Conservation (phyloP, 2,329 filamentous ascomycete genomes). For the Cytospora piceae region DNA sequence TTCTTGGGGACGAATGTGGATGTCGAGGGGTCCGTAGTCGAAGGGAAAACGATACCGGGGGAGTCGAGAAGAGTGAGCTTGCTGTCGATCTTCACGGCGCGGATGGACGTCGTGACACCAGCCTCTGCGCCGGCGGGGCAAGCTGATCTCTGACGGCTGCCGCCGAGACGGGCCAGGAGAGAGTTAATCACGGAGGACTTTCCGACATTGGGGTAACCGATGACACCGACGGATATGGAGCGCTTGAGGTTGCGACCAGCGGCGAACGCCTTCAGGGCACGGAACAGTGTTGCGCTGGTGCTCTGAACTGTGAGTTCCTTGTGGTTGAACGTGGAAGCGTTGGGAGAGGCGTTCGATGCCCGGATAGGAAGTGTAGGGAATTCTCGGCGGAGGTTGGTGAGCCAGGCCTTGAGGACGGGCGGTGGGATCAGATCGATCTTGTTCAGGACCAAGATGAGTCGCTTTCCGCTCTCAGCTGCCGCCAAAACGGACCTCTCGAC, state of each 20-base stretch:
- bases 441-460: conserved; percentile 89
- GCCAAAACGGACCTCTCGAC: conserved; percentile 91
- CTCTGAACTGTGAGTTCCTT: conserved; percentile 84
- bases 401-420: conserved; percentile 81
- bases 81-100: conserved; percentile 91
- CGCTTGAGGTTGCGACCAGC: conserved; percentile 84
- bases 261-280: conserved; percentile 86
- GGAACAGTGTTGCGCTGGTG: conserved; percentile 84
- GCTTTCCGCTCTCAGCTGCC: conserved; percentile 80
- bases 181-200: conserved; percentile 98
- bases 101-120: conserved; percentile 85
- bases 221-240: conserved; percentile 87
- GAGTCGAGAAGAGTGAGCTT: conserved; percentile 93
- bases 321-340: conserved; percentile 91
- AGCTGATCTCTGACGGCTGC: conserved; percentile 63
- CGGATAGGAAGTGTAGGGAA: conserved; percentile 91
- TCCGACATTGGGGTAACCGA: conserved; percentile 94
- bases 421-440: conserved; percentile 92
- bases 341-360: conserved; percentile 79
- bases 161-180: conserved; percentile 75
- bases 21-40: conserved; percentile 49
- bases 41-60: conserved; percentile 92
- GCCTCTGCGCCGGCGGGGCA: conserved; percentile 91
- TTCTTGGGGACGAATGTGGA: conserved; percentile 58
- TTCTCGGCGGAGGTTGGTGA: conserved; percentile 80